A percentile compares a stretch with the other conserved stretches of the same genome.
phyloP scores from a whole-genome alignment of 2,329 filamentous ascomycete species.

The Sarocladium strictum region DNA sequence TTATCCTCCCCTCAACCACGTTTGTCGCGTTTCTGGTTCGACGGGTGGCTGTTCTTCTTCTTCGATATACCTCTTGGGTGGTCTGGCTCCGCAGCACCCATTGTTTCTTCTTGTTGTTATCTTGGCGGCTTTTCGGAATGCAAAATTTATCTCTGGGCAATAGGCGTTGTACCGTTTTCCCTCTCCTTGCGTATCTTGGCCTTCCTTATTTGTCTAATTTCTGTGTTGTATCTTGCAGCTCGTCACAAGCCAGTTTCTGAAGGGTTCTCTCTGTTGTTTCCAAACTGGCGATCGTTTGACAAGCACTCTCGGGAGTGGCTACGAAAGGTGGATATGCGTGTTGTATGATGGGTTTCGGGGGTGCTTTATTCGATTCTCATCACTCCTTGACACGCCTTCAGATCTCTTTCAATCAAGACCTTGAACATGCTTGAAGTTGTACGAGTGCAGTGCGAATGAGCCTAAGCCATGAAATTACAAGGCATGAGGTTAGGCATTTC shows the following conservation, averaged over 20 bases:
- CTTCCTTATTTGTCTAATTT: neutral
- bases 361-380: slow-evolving; percentile 11
- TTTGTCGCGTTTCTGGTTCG: neutral
- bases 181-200: neutral
- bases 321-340: neutral
- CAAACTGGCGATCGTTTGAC: neutral
- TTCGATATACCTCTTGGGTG: slow-evolving; percentile 5
- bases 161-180: neutral
- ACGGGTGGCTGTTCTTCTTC: neutral
- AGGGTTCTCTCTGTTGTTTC: neutral
- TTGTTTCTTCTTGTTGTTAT: neutral
- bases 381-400: slow-evolving; percentile 11
- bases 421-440: neutral
- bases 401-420: neutral
- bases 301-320: neutral
- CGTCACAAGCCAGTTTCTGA: neutral
- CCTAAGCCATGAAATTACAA: too few species aligned
- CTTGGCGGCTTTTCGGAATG: slow-evolving; percentile 3
- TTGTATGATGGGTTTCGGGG: neutral
- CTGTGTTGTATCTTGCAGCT: neutral
- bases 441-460: too few species aligned
- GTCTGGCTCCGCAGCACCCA: neutral
- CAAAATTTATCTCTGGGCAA: slow-evolving; percentile 1
- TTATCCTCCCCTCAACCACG: neutral
- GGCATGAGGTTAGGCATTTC: too few species aligned